A percentile compares a stretch with the other conserved stretches of the same genome.
Evolutionary conservation across 441 rosid species (phyloP).

Genomic region (Euphorbia celastroides): DNA sequence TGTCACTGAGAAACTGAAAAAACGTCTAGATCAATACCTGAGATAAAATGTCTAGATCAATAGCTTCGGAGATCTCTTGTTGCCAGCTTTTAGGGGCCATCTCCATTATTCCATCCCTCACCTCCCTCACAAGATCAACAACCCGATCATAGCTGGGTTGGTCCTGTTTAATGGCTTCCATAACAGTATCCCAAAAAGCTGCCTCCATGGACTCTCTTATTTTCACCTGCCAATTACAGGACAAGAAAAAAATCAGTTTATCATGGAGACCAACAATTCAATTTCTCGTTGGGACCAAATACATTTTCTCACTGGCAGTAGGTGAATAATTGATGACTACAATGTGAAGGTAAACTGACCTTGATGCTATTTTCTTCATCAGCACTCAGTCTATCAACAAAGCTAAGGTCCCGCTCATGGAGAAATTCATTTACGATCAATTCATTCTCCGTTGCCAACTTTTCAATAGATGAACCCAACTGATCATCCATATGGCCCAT

Average conservation of each 20-base stretch:
- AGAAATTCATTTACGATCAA: slow-evolving; percentile 65
- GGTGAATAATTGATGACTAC: background rate
- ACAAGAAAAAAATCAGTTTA: slow-evolving; percentile 8
- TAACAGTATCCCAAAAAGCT: slow-evolving; percentile 80
- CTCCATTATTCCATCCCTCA: slow-evolving; percentile 76
- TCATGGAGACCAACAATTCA: background rate
- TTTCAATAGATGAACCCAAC: slow-evolving; percentile 26
- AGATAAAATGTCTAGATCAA: slow-evolving; percentile 74
- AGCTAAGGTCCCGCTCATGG: slow-evolving; percentile 41
- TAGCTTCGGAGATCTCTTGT: slow-evolving; percentile 57
- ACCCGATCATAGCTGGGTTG: slow-evolving; percentile 56
- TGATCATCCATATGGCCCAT: slow-evolving; percentile 28
- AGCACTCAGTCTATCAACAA: slow-evolving; percentile 35
- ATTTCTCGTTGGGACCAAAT: background rate
- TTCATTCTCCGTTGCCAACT: slow-evolving; percentile 55
- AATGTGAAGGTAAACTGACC: slow-evolving; percentile 42
- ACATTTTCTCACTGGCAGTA: no score
- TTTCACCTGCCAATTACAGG: slow-evolving; percentile 39
- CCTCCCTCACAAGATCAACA: slow-evolving; percentile 77
- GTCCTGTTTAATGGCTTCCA: slow-evolving; percentile 59
- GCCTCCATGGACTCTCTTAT: slow-evolving; percentile 72
- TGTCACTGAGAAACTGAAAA: background rate
- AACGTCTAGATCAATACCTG: slow-evolving; percentile 51
- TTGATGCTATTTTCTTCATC: slow-evolving; percentile 41
- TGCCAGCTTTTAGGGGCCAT: slow-evolving; percentile 87